phyloP scores from a whole-genome alignment of 257 asterid species.

The Anisodus acutangulus region DNA sequence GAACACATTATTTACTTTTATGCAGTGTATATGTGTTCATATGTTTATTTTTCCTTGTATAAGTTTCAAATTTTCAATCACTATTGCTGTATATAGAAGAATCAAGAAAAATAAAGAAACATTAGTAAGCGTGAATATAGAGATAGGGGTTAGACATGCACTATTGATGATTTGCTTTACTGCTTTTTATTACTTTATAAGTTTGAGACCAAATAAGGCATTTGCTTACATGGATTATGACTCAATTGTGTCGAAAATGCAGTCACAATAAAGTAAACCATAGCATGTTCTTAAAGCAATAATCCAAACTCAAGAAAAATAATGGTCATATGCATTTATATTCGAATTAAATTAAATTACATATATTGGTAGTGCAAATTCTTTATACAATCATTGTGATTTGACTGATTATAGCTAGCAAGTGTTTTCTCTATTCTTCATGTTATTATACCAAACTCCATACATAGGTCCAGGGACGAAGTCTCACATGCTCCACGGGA shows the following conservation, averaged over 20 bases:
- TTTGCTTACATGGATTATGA: conserved; percentile 20
- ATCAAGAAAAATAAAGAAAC: neutral
- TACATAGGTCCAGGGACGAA: too few species aligned
- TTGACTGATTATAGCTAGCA: neutral
- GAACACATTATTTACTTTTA: neutral
- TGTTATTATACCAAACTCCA: too few species aligned
- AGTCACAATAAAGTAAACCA: neutral
- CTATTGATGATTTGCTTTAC: conserved; percentile 20
- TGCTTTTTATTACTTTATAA: conserved; percentile 14
- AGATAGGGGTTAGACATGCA: neutral
- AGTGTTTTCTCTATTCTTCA: too few species aligned
- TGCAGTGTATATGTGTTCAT: neutral
- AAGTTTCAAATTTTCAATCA: neutral
- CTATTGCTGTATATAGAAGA: neutral
- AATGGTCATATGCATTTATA: neutral
- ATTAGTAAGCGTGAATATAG: neutral
- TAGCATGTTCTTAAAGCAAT: neutral
- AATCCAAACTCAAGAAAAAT: neutral
- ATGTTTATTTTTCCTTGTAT: neutral
- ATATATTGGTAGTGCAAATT: neutral
- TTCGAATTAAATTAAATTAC: neutral
- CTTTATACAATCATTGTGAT: neutral
- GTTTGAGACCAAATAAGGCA: conserved; percentile 10
- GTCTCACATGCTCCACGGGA: too few species aligned
- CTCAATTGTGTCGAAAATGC: neutral